These are phyloP conservation scores for Colletotrichum tofieldiae DNA, from an alignment of 2,329 filamentous ascomycete genomes.

Conservation along the genomic window DNA sequence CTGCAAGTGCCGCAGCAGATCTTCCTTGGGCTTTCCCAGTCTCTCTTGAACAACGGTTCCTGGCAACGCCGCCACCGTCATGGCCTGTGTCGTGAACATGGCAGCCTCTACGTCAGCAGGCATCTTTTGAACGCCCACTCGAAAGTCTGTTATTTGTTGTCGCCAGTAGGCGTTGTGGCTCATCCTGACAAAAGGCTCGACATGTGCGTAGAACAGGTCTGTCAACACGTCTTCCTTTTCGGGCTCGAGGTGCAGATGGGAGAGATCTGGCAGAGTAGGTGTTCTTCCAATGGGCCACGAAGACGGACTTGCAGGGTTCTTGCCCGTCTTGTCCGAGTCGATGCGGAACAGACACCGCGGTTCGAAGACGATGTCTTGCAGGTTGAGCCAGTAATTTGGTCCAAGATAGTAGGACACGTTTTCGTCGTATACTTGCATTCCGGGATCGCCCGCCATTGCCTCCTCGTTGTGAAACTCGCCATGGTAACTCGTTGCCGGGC, in stretches of 20 bases:
- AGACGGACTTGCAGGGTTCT: constrained; percentile 26
- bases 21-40: constrained; percentile 21
- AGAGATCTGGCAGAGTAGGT: constrained; percentile 24
- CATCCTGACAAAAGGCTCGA: constrained; percentile 37
- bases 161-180: constrained; percentile 34
- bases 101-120: constrained; percentile 31
- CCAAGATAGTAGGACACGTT: constrained; percentile 42
- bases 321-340: constrained; percentile 32
- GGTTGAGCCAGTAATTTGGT: constrained; percentile 40
- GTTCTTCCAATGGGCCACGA: constrained; percentile 34
- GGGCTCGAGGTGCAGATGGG: constrained; percentile 29
- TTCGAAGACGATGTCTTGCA: constrained; percentile 38
- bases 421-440: constrained; percentile 40
- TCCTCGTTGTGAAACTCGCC: constrained; percentile 25
- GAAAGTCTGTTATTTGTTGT: constrained; percentile 40
- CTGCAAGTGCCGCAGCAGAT: constrained; percentile 32
- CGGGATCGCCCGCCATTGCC: constrained; percentile 31
- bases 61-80: constrained; percentile 39
- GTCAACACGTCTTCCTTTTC: constrained; percentile 39
- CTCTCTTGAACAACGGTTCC: constrained; percentile 18
- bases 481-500: constrained; percentile 6
- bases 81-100: constrained; percentile 38
- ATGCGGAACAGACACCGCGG: constrained; percentile 38
- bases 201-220: constrained; percentile 32
- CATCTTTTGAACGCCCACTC: constrained; percentile 35